phyloP scores from a whole-genome alignment of 2,329 filamentous ascomycete genomes.

The Arthrobotrys musiformis region DNA sequence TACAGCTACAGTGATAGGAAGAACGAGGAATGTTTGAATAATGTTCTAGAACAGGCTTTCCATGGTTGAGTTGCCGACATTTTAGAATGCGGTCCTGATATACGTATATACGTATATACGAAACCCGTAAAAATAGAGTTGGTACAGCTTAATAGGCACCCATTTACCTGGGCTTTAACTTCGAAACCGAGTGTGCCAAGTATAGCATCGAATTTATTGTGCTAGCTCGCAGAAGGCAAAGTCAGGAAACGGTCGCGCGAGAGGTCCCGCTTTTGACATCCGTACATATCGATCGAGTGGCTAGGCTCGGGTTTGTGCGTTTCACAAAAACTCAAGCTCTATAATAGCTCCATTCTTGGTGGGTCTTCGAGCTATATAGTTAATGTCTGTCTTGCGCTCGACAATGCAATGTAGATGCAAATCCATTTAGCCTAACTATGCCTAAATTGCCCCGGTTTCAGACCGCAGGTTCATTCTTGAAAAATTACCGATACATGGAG shows the following conservation, averaged over 20 bases:
- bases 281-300: background rate
- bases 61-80: slow-evolving; percentile 1
- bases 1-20: background rate
- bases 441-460: slow-evolving; percentile 54
- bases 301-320: background rate
- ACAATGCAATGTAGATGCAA: background rate
- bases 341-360: background rate
- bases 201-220: background rate
- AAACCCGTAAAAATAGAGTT: background rate
- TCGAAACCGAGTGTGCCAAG: background rate
- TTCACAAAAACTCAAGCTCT: slow-evolving; percentile 3
- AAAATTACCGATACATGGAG: slow-evolving; percentile 33
- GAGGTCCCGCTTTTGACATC: background rate
- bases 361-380: background rate
- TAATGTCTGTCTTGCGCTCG: background rate
- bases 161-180: background rate
- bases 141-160: background rate
- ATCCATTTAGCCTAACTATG: slow-evolving; percentile 52
- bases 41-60: slow-evolving; percentile 8
- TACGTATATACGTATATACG: too few relatives aligned
- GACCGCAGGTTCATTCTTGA: slow-evolving; percentile 24
- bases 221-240: background rate
- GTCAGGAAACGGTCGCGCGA: background rate
- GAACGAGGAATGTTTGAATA: too few relatives aligned
- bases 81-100: background rate